phyloP scores from a whole-genome alignment of 1,284 basidiomycete species.

The Boletus sp. region DNA sequence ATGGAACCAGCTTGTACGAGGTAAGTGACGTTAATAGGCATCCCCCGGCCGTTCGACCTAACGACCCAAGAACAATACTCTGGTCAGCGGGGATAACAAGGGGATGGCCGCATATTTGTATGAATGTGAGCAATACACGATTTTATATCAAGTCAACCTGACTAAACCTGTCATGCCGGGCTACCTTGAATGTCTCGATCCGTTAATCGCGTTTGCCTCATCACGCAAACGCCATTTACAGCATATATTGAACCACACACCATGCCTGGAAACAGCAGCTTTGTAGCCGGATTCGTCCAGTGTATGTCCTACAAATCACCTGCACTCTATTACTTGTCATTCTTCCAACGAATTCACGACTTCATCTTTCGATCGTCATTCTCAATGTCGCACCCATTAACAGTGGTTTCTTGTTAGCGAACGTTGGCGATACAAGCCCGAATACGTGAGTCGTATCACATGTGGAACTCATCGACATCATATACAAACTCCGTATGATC shows the following conservation, averaged over 20 bases:
- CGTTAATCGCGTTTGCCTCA: neutral
- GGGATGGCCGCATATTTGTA: constrained; percentile 82
- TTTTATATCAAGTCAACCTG: neutral
- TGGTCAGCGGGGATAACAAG: constrained; percentile 79
- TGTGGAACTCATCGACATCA: neutral
- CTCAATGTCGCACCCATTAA: constrained; percentile 7
- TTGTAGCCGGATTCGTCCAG: constrained; percentile 79
- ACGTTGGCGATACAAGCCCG: constrained; percentile 77
- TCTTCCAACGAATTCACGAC: neutral
- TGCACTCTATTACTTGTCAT: neutral
- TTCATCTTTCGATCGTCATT: neutral
- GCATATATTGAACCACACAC: constrained; percentile 63
- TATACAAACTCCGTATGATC: neutral
- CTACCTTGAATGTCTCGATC: no score
- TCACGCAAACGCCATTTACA: constrained; percentile 30
- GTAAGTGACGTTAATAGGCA: constrained; percentile 41
- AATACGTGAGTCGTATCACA: constrained; percentile 60
- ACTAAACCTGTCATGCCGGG: neutral
- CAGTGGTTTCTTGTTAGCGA: constrained; percentile 47
- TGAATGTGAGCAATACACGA: constrained; percentile 51
- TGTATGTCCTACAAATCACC: constrained; percentile 43
- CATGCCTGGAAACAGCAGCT: constrained; percentile 70
- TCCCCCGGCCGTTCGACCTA: constrained; percentile 2
- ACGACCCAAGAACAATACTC: constrained; percentile 67
- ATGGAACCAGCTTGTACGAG: constrained; percentile 79